Percentiles rank a stretch among this genome's conserved stretches.
These are phyloP conservation scores for Pyrenochaeta sp. DNA, from an alignment of 2,329 filamentous ascomycete species.

Conservation along the genomic window DNA sequence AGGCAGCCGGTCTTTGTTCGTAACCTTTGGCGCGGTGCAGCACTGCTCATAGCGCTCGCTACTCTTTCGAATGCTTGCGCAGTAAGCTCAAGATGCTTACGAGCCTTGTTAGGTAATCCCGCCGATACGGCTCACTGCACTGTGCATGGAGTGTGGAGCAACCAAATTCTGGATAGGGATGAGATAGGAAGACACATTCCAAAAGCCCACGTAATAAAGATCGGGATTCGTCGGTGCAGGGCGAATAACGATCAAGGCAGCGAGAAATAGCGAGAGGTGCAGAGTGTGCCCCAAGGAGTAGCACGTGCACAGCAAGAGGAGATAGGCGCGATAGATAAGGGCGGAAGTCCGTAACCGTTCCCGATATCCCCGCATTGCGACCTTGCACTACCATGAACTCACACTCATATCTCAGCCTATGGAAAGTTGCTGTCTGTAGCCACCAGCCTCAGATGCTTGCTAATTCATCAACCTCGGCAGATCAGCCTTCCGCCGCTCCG, in stretches of 20 bases:
- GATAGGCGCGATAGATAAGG: not conserved
- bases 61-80: not conserved
- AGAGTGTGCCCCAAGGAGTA: not conserved
- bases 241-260: not conserved
- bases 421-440: not conserved
- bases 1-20: constrained; percentile 14
- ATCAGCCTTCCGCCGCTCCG: too few species aligned
- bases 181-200: not conserved
- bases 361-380: not conserved
- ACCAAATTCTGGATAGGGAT: not conserved
- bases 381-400: not conserved
- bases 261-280: not conserved
- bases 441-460: not conserved
- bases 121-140: not conserved
- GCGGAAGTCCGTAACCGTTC: not conserved
- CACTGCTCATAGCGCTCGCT: not conserved
- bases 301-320: not conserved
- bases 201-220: not conserved
- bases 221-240: not conserved
- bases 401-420: not conserved
- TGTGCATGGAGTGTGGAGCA: not conserved
- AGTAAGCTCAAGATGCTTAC: not conserved
- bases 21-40: constrained; percentile 8
- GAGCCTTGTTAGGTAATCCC: not conserved
- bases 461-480: not conserved